Conservation (phyloP, 192 early-diverging fungal species). For the Anaeromyces robustus region DNA sequence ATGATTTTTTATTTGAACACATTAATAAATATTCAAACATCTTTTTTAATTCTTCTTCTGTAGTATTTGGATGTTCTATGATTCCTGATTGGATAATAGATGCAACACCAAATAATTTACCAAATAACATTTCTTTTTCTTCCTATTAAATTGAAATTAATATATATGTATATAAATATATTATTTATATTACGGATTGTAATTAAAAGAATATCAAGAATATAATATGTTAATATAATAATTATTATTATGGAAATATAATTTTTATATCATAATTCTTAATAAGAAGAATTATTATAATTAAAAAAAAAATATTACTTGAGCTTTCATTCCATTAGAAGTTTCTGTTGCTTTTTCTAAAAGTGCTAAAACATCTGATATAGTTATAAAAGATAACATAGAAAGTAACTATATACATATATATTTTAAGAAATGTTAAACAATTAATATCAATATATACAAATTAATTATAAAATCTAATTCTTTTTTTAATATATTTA, state of each 20-base stretch:
- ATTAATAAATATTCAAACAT: conserved; percentile 52
- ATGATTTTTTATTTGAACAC: conserved; percentile 57
- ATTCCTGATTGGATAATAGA: conserved; percentile 67
- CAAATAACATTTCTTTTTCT: conserved; percentile 74
- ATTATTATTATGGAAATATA: no score
- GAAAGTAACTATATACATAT: neutral
- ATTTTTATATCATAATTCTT: no score
- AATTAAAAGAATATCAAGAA: no score
- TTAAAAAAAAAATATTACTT: conserved; percentile 4
- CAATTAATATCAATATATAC: no score
- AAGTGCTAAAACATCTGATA: conserved; percentile 50
- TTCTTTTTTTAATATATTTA: no score
- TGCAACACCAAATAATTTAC: conserved; percentile 77
- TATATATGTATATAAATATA: no score
- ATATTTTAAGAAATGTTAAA: no score
- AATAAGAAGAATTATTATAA: conserved; percentile 4
- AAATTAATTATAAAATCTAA: no score
- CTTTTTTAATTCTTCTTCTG: conserved; percentile 48
- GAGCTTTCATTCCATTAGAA: conserved; percentile 47
- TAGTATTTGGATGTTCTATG: conserved; percentile 35
- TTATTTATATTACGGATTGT: no score
- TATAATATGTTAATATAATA: no score
- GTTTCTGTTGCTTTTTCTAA: conserved; percentile 49
- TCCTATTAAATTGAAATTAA: conserved; percentile 50
- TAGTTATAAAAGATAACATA: conserved; percentile 11